Evolutionary conservation across 2,329 filamentous ascomycete species (phyloP).

Genomic region (Trichoderma pleuroti): DNA sequence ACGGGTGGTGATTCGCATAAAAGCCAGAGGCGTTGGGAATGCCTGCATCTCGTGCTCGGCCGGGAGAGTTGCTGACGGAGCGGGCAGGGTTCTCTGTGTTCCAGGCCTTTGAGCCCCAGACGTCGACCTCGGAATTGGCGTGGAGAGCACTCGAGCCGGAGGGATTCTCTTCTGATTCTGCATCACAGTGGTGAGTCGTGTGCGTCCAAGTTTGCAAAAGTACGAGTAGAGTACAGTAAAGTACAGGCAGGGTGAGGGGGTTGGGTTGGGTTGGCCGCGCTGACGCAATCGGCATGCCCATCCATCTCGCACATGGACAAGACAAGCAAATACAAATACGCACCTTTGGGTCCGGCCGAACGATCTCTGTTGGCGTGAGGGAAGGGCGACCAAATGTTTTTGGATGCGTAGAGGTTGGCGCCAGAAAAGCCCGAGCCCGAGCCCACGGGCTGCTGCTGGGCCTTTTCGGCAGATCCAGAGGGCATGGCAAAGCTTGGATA

Average conservation of each 20-base stretch:
- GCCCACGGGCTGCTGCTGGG: conserved; percentile 40
- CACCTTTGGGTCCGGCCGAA: conserved; percentile 47
- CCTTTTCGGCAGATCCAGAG: conserved; percentile 31
- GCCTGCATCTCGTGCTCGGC: conserved; percentile 49
- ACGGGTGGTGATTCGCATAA: conserved; percentile 44
- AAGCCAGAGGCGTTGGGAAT: conserved; percentile 43
- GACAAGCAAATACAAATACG: conserved; percentile 27
- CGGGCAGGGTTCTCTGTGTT: conserved; percentile 43
- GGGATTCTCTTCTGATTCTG: conserved; percentile 40
- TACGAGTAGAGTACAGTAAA: not conserved
- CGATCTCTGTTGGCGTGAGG: conserved; percentile 39
- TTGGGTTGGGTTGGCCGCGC: not conserved
- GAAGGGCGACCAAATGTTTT: conserved; percentile 35
- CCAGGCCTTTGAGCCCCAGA: conserved; percentile 61
- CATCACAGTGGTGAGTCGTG: not conserved
- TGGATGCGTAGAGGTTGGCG: conserved; percentile 36
- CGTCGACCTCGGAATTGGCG: conserved; percentile 64
- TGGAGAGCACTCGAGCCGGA: conserved; percentile 68
- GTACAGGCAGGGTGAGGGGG: not conserved
- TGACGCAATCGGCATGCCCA: not conserved
- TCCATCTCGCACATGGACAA: not conserved
- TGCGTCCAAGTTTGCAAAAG: no score
- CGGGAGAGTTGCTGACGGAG: conserved; percentile 57
- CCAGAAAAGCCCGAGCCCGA: conserved; percentile 37
- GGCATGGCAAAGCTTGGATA: conserved; percentile 40